Conservation (phyloP, 2,329 filamentous ascomycete species). For the Fusarium sp. region DNA sequence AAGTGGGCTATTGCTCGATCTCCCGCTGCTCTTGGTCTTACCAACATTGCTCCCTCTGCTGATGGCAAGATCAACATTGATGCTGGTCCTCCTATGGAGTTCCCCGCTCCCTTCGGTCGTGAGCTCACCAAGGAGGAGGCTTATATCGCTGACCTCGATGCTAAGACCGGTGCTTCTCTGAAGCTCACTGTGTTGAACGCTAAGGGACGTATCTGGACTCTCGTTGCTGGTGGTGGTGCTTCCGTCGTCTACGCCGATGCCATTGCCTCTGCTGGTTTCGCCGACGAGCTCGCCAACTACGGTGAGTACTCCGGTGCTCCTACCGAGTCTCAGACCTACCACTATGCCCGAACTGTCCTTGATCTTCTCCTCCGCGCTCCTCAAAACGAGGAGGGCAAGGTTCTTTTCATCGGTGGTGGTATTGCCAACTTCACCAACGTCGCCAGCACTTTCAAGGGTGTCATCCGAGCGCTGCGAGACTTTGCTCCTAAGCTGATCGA, state of each 20-base stretch:
- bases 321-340: conserved; percentile 98
- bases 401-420: conserved; percentile 99
- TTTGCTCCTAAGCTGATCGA: conserved; percentile 86
- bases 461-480: conserved; percentile 95
- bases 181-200: conserved; percentile 97
- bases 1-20: conserved; percentile 99
- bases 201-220: conserved; percentile 93
- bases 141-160: conserved; percentile 98
- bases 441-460: conserved; percentile 99
- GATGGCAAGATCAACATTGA: conserved; percentile 89
- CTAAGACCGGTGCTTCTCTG: conserved; percentile 98
- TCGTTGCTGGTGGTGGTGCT: conserved; percentile 98
- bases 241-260: conserved; percentile 99
- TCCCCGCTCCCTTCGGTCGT: conserved; percentile 98
- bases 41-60: conserved; percentile 71
- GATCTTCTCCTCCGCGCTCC: conserved; percentile 98
- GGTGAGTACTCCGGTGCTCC: conserved; percentile 99
- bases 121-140: conserved; percentile 99
- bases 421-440: conserved; percentile 99
- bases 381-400: conserved; percentile 88
- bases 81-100: conserved; percentile 97
- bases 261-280: conserved; percentile 95
- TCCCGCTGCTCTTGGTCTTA: conserved; percentile 86
- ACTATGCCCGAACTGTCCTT: conserved; percentile 97
- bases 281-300: conserved; percentile 98